These are phyloP conservation scores for Calonectria montana DNA, from an alignment of 2,329 filamentous ascomycete genomes.

Conservation along the genomic window DNA sequence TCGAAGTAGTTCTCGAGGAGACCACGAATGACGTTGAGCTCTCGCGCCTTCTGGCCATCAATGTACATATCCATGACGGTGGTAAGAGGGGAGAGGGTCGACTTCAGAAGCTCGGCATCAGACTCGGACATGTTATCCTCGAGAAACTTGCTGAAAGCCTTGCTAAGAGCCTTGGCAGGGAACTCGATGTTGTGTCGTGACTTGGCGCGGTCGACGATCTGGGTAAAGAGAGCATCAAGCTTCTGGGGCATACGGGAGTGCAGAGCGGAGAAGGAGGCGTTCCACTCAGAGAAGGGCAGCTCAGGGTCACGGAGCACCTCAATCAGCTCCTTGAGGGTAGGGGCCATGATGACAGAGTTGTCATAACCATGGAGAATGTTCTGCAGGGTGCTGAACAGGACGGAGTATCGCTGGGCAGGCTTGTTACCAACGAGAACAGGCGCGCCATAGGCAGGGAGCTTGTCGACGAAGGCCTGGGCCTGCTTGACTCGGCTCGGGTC, in stretches of 20 bases:
- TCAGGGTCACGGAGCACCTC: conserved; percentile 89
- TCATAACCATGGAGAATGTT: conserved; percentile 96
- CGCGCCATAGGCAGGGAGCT: conserved; percentile 86
- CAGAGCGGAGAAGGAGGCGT: conserved; percentile 93
- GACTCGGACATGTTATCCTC: conserved; percentile 82
- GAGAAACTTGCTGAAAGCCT: conserved; percentile 87
- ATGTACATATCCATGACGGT: conserved; percentile 83
- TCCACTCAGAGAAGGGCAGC: conserved; percentile 96
- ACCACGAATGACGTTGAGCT: conserved; percentile 83
- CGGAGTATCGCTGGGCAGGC: conserved; percentile 86
- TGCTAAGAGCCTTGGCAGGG: conserved; percentile 87
- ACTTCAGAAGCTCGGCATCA: conserved; percentile 80
- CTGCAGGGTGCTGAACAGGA: conserved; percentile 80
- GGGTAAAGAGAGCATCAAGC: conserved; percentile 83
- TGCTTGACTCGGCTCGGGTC: conserved; percentile 97
- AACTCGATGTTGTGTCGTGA: conserved; percentile 81
- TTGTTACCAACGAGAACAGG: conserved; percentile 92
- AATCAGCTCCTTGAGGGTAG: conserved; percentile 88
- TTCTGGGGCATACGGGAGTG: conserved; percentile 97
- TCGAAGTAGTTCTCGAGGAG: conserved; percentile 86
- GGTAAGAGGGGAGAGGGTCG: conserved; percentile 79
- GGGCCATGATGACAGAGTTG: conserved; percentile 95
- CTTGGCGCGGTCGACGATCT: conserved; percentile 87
- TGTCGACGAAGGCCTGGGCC: conserved; percentile 91
- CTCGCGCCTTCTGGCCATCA: conserved; percentile 91